Conservation (phyloP, 768 basidiomycete genomes). For the Coprinopsis cinerea region DNA sequence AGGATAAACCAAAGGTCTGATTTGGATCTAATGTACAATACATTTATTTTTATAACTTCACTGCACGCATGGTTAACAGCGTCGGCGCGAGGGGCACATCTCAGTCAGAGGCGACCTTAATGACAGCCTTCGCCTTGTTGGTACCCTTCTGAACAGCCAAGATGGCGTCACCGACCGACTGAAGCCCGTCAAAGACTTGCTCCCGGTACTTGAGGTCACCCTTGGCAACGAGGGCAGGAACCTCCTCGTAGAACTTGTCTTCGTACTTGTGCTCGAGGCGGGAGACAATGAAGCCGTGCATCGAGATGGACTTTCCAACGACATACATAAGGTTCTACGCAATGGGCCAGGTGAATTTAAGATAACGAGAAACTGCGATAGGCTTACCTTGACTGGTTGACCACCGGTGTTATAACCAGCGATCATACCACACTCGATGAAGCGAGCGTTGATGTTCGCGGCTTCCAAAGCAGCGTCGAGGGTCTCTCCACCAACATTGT, state of each 20-base stretch:
- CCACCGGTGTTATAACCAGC: slow-evolving; percentile 29
- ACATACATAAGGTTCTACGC: slow-evolving; percentile 34
- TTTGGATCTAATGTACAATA: too few species aligned
- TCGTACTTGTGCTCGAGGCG: slow-evolving; percentile 25
- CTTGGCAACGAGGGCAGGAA: slow-evolving; percentile 31
- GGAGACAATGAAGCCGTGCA: slow-evolving; percentile 38
- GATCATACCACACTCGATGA: slow-evolving; percentile 43
- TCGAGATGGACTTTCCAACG: slow-evolving; percentile 33
- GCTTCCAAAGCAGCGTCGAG: slow-evolving; percentile 28
- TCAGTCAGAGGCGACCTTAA: slow-evolving; percentile 21
- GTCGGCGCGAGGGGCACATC: too few species aligned
- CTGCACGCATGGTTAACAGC: too few species aligned
- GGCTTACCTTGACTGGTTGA: slow-evolving; percentile 21
- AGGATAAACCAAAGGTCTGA: too few species aligned
- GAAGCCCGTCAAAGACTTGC: slow-evolving; percentile 30
- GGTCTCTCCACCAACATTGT: slow-evolving; percentile 45
- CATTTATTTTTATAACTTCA: too few species aligned
- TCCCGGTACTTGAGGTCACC: slow-evolving; percentile 36
- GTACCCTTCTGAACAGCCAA: slow-evolving; percentile 23
- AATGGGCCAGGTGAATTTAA: not conserved
- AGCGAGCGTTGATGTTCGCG: slow-evolving; percentile 32
- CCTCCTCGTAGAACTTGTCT: slow-evolving; percentile 29
- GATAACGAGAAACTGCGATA: not conserved
- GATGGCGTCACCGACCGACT: slow-evolving; percentile 32
- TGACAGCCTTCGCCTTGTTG: slow-evolving; percentile 23